A percentile compares a stretch with the other conserved stretches of the same genome.
Conservation (phyloP, 2,329 filamentous ascomycete species). For the Phoma sp. region DNA sequence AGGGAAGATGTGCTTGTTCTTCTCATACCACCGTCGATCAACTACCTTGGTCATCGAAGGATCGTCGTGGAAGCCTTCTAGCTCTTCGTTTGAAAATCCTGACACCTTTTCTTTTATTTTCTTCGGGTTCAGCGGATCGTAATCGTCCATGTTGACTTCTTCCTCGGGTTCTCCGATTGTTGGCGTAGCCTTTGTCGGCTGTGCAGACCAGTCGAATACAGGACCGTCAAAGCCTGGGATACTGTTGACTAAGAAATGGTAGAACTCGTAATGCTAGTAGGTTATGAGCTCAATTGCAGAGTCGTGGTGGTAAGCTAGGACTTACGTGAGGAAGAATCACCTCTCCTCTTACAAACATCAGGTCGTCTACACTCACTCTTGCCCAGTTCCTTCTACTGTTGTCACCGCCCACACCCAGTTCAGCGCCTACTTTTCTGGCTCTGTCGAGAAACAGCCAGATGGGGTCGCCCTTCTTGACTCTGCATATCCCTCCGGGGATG, state of each 20-base stretch:
- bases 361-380: constrained; percentile 88
- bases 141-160: constrained; percentile 32
- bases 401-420: constrained; percentile 72
- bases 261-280: constrained; percentile 89
- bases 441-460: constrained; percentile 93
- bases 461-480: constrained; percentile 90
- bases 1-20: constrained; percentile 97
- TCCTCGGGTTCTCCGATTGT: constrained; percentile 14
- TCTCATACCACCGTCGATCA: constrained; percentile 94
- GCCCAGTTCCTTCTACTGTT: constrained; percentile 85
- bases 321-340: constrained; percentile 91
- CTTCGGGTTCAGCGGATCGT: constrained; percentile 51
- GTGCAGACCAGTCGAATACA: constrained; percentile 77
- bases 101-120: constrained; percentile 46
- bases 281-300: constrained; percentile 17
- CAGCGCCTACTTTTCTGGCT: constrained; percentile 86
- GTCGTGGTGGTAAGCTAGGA: background rate
- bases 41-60: constrained; percentile 89
- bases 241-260: constrained; percentile 94
- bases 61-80: constrained; percentile 80
- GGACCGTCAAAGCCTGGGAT: constrained; percentile 73
- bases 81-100: constrained; percentile 53
- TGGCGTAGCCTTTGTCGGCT: constrained; percentile 53
- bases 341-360: constrained; percentile 89
- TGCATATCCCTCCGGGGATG: constrained; percentile 80